phyloP scores from a whole-genome alignment of 1,139 yeast genomes.

The Komagataea norvegica region DNA sequence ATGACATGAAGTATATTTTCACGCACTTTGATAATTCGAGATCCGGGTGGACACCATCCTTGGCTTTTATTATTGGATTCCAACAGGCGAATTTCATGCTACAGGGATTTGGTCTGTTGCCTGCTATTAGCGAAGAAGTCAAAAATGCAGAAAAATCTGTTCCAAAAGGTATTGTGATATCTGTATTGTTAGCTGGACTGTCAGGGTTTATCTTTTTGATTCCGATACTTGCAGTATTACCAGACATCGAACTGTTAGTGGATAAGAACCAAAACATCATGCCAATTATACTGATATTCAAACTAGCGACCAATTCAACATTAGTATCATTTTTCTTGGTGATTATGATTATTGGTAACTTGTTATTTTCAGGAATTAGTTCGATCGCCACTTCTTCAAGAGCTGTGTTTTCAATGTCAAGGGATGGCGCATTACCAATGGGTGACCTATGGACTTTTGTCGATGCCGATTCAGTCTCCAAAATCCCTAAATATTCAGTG shows the following conservation, averaged over 20 bases:
- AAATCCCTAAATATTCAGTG: slow-evolving; percentile 71
- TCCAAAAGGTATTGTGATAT: slow-evolving; percentile 69
- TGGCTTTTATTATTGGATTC: slow-evolving; percentile 70
- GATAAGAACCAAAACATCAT: slow-evolving; percentile 59
- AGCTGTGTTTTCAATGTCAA: slow-evolving; percentile 79
- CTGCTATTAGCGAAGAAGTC: slow-evolving; percentile 80
- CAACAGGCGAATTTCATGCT: slow-evolving; percentile 76
- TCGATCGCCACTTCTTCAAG: slow-evolving; percentile 82
- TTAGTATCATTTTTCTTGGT: slow-evolving; percentile 65
- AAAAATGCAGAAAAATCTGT: slow-evolving; percentile 68
- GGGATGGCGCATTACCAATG: slow-evolving; percentile 84
- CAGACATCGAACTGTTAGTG: slow-evolving; percentile 52
- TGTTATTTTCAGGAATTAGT: slow-evolving; percentile 74
- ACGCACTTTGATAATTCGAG: slow-evolving; percentile 67
- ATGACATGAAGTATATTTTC: slow-evolving; percentile 54
- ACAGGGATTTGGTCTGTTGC: slow-evolving; percentile 79
- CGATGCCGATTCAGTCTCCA: slow-evolving; percentile 47
- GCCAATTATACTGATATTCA: slow-evolving; percentile 57
- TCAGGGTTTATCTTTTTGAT: slow-evolving; percentile 70
- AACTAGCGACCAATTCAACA: slow-evolving; percentile 63
- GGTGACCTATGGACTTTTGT: slow-evolving; percentile 63
- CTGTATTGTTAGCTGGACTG: slow-evolving; percentile 58
- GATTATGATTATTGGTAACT: slow-evolving; percentile 63
- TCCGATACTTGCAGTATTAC: slow-evolving; percentile 67
- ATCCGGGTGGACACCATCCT: slow-evolving; percentile 62